phyloP scores from a whole-genome alignment of 345 rosid genomes.

The Citropsis articulata region DNA sequence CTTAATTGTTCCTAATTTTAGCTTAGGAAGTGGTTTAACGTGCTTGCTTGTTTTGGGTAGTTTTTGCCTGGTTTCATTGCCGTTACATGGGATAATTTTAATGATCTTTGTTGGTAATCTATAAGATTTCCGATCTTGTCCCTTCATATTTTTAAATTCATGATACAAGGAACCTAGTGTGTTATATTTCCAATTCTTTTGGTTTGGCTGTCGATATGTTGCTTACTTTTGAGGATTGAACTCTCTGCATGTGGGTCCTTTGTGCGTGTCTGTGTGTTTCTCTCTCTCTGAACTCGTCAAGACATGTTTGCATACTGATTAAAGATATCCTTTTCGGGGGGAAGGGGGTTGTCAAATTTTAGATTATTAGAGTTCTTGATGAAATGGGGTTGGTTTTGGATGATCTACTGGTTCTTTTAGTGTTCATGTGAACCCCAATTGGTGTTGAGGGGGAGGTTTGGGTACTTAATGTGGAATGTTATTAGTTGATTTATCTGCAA shows the following conservation, averaged over 20 bases:
- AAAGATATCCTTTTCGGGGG: background rate
- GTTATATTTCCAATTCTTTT: background rate
- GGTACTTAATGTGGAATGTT: background rate
- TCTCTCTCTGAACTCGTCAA: no score
- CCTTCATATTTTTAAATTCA: background rate
- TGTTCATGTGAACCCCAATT: background rate
- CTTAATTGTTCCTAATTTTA: background rate
- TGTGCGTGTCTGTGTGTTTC: background rate
- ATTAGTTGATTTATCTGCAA: background rate
- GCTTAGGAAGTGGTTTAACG: background rate
- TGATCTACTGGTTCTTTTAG: background rate
- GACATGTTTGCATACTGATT: no score
- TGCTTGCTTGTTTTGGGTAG: background rate
- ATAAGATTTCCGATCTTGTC: background rate
- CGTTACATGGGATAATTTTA: background rate
- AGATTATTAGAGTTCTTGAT: background rate
- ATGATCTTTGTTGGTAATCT: background rate
- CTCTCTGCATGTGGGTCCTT: background rate
- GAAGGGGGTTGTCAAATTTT: background rate
- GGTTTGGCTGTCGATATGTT: background rate
- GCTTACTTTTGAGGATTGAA: background rate
- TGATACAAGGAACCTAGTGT: background rate
- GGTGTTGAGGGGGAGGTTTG: background rate
- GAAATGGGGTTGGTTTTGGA: background rate
- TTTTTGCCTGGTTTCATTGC: background rate